These are phyloP conservation scores for Chenopodium quinoa DNA, from an alignment of 148 eudicot species.

Conservation along the genomic window DNA sequence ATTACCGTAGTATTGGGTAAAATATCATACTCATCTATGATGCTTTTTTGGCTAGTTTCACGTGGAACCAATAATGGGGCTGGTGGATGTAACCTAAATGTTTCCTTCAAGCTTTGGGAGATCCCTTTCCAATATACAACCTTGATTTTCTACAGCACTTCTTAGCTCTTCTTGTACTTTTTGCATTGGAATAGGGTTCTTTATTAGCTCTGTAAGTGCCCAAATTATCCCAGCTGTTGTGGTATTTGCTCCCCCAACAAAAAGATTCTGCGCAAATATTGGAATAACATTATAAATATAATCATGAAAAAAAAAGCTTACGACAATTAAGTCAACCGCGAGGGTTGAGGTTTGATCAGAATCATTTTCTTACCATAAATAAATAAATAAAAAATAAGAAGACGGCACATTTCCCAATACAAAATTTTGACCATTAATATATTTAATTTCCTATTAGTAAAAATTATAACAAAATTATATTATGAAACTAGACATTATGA, in stretches of 20 bases:
- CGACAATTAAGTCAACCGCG: too few species aligned
- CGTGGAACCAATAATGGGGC: slow-evolving; percentile 33
- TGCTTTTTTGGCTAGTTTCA: slow-evolving; percentile 23
- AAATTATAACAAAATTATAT: too few species aligned
- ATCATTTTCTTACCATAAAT: too few species aligned
- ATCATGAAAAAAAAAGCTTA: too few species aligned
- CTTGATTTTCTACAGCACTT: background rate
- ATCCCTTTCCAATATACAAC: slow-evolving; percentile 21
- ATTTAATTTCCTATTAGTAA: too few species aligned
- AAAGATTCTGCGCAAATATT: slow-evolving; percentile 2
- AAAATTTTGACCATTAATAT: too few species aligned
- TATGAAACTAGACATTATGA: too few species aligned
- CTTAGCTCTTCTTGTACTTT: slow-evolving; percentile 31
- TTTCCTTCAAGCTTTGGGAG: slow-evolving; percentile 25
- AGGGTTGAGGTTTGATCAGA: too few species aligned
- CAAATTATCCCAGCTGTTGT: slow-evolving; percentile 18
- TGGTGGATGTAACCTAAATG: slow-evolving; percentile 30
- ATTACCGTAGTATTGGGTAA: slow-evolving; percentile 20
- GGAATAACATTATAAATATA: too few species aligned
- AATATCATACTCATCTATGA: slow-evolving; percentile 32
- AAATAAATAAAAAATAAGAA: too few species aligned
- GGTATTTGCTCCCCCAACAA: slow-evolving; percentile 26
- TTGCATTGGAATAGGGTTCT: slow-evolving; percentile 19
- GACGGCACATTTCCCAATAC: too few species aligned
- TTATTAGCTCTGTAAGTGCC: slow-evolving; percentile 31